phyloP scores from a whole-genome alignment of 371 early-diverging fungal genomes.

The Mucor lusitanicus region DNA sequence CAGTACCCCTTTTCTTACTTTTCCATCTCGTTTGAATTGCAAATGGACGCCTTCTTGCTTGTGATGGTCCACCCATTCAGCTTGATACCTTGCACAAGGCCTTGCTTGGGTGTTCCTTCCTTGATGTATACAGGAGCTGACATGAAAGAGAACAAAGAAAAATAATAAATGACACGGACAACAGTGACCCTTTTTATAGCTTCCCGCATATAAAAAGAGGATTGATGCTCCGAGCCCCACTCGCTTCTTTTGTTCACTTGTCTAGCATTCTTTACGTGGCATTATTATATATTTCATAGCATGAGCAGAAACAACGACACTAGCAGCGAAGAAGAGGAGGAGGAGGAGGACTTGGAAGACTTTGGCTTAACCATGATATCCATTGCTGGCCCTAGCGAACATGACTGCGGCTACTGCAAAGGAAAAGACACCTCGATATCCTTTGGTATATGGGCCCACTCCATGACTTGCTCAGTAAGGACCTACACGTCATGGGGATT shows the following conservation, averaged over 20 bases:
- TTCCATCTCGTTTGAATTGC: slow-evolving; percentile 72
- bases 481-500: not conserved
- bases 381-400: slow-evolving; percentile 37
- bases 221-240: not conserved
- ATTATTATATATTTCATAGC: not conserved
- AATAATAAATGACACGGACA: not conserved
- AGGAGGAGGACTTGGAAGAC: not conserved
- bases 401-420: slow-evolving; percentile 63
- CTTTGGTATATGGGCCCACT: slow-evolving; percentile 59
- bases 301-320: not conserved
- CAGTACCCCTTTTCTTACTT: slow-evolving; percentile 40
- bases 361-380: slow-evolving; percentile 12
- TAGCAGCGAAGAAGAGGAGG: slow-evolving; percentile 10
- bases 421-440: slow-evolving; percentile 44
- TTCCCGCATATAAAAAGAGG: not conserved
- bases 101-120: slow-evolving; percentile 35
- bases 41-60: slow-evolving; percentile 68
- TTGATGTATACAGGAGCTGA: slow-evolving; percentile 30
- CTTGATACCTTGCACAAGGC: slow-evolving; percentile 54
- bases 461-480: slow-evolving; percentile 45
- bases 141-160: not conserved
- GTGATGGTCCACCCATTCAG: slow-evolving; percentile 67
- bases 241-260: not conserved
- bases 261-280: not conserved
- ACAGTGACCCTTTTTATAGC: not conserved